Evolutionary conservation across 257 asterid species (phyloP).

Genomic region (Fraxinus pennsylvanica): DNA sequence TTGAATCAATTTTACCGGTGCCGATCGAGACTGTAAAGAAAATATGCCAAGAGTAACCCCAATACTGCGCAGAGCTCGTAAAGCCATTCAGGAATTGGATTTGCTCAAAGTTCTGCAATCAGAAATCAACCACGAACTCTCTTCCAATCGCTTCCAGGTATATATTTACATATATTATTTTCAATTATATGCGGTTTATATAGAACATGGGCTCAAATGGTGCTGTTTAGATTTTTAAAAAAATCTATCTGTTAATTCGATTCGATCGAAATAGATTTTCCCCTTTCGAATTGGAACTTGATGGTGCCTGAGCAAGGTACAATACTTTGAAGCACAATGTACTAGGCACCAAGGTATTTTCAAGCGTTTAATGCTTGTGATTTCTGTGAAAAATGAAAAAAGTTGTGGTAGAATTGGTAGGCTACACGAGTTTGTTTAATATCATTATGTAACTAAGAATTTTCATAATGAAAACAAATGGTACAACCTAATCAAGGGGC

Average conservation of each 20-base stretch:
- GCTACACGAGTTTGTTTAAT: neutral
- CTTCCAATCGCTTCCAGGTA: slow-evolving; percentile 65
- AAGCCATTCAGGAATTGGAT: slow-evolving; percentile 53
- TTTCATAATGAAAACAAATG: neutral
- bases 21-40: neutral
- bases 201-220: neutral
- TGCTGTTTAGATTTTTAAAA: neutral
- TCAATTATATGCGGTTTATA: neutral
- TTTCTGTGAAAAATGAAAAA: neutral
- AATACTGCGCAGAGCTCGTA: slow-evolving; percentile 46
- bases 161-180: neutral
- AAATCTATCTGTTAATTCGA: neutral
- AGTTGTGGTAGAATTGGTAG: neutral
- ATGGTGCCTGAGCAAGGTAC: neutral
- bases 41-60: slow-evolving; percentile 47
- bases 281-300: neutral
- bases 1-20: neutral
- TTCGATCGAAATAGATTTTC: neutral
- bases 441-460: neutral
- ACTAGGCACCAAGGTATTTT: neutral
- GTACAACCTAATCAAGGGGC: neutral
- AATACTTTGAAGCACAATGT: neutral
- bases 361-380: neutral
- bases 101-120: slow-evolving; percentile 66
- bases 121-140: slow-evolving; percentile 70